These are phyloP conservation scores for Magnolia officinalis DNA, from an alignment of 164 flowering plant genomes.

Conservation along the genomic window DNA sequence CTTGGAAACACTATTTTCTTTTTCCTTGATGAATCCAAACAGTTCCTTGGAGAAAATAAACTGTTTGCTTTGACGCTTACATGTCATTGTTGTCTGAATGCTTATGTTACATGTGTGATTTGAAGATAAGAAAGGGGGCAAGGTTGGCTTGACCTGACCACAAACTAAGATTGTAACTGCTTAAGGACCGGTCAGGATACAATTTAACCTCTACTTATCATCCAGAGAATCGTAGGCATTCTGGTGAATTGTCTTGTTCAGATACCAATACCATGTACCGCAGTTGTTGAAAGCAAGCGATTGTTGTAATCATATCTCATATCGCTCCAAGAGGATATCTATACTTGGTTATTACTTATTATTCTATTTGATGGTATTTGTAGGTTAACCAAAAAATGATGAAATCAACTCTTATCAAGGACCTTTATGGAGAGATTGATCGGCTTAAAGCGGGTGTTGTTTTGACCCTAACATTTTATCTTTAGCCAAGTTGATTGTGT, in stretches of 20 bases:
- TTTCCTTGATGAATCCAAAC: no score
- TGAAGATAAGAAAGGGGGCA: neutral
- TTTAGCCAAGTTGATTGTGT: neutral
- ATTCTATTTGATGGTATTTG: constrained; percentile 6
- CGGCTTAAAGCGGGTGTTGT: constrained; percentile 78
- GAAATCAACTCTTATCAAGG: constrained; percentile 94
- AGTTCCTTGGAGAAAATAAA: no score
- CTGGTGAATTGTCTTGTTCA: neutral
- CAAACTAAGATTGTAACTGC: no score
- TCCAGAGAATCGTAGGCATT: neutral
- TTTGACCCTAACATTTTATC: neutral
- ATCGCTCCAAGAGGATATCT: neutral
- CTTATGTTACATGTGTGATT: neutral
- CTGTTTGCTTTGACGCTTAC: neutral
- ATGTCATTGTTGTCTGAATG: neutral
- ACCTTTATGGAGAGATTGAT: constrained; percentile 96
- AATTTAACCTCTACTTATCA: no score
- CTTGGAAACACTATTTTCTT: no score
- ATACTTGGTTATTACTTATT: no score
- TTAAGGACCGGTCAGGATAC: no score
- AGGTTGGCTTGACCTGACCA: neutral
- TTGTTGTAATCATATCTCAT: neutral
- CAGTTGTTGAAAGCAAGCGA: neutral
- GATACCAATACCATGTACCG: neutral
- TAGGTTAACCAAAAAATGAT: constrained; percentile 98